These are phyloP conservation scores for Starmera stellimalicola DNA, from an alignment of 1,139 yeast species.

Conservation along the genomic window DNA sequence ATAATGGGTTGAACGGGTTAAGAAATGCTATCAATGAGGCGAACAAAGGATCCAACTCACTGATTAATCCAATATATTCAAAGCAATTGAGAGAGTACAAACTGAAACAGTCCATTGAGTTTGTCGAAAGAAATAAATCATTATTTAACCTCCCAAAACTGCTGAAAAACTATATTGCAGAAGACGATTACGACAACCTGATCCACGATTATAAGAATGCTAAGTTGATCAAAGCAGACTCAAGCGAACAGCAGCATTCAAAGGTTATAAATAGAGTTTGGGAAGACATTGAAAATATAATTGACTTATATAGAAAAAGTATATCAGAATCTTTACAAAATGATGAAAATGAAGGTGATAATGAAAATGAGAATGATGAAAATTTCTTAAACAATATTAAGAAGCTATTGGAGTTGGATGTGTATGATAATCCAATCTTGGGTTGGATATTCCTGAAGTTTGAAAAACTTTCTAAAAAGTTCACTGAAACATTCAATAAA, in stretches of 20 bases:
- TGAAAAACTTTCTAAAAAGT: constrained; percentile 26
- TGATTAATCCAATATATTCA: constrained; percentile 70
- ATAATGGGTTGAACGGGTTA: constrained; percentile 29
- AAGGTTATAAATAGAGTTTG: constrained; percentile 43
- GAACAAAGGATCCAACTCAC: constrained; percentile 47
- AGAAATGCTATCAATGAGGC: constrained; percentile 39
- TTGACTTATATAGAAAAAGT: constrained; percentile 53
- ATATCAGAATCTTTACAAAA: constrained; percentile 51
- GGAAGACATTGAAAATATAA: constrained; percentile 55
- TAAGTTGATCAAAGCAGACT: constrained; percentile 20
- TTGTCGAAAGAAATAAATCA: constrained; percentile 51
- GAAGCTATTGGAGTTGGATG: constrained; percentile 50
- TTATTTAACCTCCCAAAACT: constrained; percentile 67
- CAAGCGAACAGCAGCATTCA: constrained; percentile 12
- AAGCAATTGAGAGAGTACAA: constrained; percentile 52
- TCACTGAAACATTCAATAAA: constrained; percentile 26
- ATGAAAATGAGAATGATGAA: constrained; percentile 22
- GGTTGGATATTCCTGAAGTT: constrained; percentile 49
- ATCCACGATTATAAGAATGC: constrained; percentile 63
- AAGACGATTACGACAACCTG: constrained; percentile 61
- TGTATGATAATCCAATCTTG: constrained; percentile 53
- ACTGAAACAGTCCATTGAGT: constrained; percentile 48
- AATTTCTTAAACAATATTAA: constrained; percentile 48
- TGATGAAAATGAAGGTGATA: constrained; percentile 2
- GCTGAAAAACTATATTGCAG: constrained; percentile 42